phyloP scores from a whole-genome alignment of 805 yeast species.

The Citeromyces matritensis region DNA sequence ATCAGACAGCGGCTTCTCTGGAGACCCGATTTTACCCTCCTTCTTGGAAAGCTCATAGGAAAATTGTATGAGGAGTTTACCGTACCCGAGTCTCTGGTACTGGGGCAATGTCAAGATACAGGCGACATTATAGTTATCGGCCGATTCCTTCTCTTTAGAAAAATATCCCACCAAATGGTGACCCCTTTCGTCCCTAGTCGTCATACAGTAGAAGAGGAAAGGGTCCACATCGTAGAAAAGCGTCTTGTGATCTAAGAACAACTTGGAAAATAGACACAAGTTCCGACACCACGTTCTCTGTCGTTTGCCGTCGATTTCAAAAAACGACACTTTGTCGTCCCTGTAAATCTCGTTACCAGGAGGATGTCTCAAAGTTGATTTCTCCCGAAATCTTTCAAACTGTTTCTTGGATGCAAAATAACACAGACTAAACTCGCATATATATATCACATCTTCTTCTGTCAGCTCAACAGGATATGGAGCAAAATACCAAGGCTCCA shows the following conservation, averaged over 20 bases:
- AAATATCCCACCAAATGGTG: constrained; percentile 95
- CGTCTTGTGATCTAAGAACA: constrained; percentile 91
- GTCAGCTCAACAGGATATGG: constrained; percentile 94
- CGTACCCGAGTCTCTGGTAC: constrained; percentile 91
- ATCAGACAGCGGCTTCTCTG: constrained; percentile 94
- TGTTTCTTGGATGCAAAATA: constrained; percentile 84
- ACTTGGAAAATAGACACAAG: constrained; percentile 75
- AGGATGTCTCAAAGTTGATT: constrained; percentile 85
- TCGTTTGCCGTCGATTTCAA: constrained; percentile 93
- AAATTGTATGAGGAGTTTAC: constrained; percentile 82
- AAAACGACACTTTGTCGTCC: constrained; percentile 84
- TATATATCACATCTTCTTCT: constrained; percentile 78
- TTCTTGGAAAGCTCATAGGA: constrained; percentile 81
- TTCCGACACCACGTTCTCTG: constrained; percentile 98
- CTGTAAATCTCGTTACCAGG: constrained; percentile 97
- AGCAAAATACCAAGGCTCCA: constrained; percentile 98
- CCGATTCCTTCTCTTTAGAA: constrained; percentile 92
- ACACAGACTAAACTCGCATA: constrained; percentile 81
- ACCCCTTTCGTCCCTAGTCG: constrained; percentile 75
- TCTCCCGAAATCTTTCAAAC: constrained; percentile 80
- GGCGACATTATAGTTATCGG: constrained; percentile 91
- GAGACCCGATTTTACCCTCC: constrained; percentile 88
- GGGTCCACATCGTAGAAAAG: constrained; percentile 97
- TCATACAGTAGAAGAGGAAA: constrained; percentile 91
- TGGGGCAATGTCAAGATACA: constrained; percentile 94